These are phyloP conservation scores for Sugiyamaella chiloensis DNA, from an alignment of 805 yeast species.

Conservation along the genomic window DNA sequence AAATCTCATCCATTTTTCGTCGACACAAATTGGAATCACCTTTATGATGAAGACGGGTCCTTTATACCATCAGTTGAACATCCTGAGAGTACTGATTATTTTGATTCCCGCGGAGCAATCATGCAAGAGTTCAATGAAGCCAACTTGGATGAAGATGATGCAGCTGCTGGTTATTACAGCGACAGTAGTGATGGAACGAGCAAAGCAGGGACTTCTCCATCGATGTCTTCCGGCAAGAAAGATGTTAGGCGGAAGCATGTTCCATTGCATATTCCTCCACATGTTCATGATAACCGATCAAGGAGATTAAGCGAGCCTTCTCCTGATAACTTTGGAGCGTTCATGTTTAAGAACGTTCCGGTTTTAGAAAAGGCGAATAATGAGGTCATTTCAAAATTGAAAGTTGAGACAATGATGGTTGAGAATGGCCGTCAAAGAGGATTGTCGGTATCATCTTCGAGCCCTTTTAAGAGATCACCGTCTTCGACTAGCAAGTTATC, in stretches of 20 bases:
- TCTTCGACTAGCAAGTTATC: neutral
- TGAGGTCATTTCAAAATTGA: slow-evolving; percentile 83
- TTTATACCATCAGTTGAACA: slow-evolving; percentile 77
- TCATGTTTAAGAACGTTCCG: slow-evolving; percentile 82
- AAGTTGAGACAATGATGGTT: slow-evolving; percentile 62
- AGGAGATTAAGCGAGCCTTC: slow-evolving; percentile 62
- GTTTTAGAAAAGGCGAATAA: slow-evolving; percentile 92
- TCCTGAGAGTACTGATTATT: slow-evolving; percentile 88
- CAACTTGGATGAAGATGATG: slow-evolving; percentile 30
- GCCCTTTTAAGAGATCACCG: slow-evolving; percentile 4
- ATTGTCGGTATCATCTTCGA: slow-evolving; percentile 48
- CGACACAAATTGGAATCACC: slow-evolving; percentile 67
- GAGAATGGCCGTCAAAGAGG: slow-evolving; percentile 44
- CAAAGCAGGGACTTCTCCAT: neutral
- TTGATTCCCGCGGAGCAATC: slow-evolving; percentile 86
- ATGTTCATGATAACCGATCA: slow-evolving; percentile 65
- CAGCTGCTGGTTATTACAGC: slow-evolving; percentile 27
- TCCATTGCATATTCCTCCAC: slow-evolving; percentile 52
- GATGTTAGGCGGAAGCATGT: slow-evolving; percentile 18
- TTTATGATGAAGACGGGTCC: slow-evolving; percentile 69
- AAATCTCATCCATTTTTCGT: slow-evolving; percentile 74
- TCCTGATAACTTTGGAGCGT: slow-evolving; percentile 73
- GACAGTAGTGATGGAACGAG: slow-evolving; percentile 30
- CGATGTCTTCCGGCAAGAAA: neutral
- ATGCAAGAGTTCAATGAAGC: slow-evolving; percentile 56